Percentiles rank a stretch among this genome's conserved stretches.
Conservation (phyloP, 345 rosid genomes). For the Cardamine resedifolia region DNA sequence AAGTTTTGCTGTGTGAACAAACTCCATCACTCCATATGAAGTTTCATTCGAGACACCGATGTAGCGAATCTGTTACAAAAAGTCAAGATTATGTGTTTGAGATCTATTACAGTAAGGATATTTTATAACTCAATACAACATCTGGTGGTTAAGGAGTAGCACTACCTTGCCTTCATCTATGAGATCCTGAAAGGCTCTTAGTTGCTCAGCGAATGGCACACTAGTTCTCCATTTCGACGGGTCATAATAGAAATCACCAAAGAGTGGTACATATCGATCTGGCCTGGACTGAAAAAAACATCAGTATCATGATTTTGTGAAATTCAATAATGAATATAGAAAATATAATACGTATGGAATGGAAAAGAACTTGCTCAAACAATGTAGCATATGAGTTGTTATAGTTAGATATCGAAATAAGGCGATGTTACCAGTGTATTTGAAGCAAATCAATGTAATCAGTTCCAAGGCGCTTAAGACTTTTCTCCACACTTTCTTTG, state of each 20-base stretch:
- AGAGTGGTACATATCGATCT: conserved; percentile 88
- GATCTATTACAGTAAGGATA: not conserved
- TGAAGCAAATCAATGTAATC: conserved; percentile 93
- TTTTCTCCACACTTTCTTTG: conserved; percentile 91
- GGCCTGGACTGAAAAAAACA: conserved; percentile 63
- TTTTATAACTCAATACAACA: conserved; percentile 1
- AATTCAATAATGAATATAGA: not conserved
- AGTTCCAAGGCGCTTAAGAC: conserved; percentile 84
- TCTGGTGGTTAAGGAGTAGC: conserved; percentile 2
- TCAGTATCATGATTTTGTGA: conserved; percentile 31
- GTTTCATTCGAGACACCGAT: conserved; percentile 92
- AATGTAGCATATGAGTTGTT: conserved; percentile 9
- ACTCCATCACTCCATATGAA: conserved; percentile 94
- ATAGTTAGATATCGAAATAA: not conserved
- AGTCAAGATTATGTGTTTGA: not conserved
- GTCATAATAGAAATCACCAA: conserved; percentile 68
- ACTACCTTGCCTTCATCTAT: conserved; percentile 87
- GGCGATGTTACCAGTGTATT: conserved; percentile 73
- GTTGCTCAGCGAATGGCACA: conserved; percentile 77
- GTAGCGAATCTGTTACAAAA: conserved; percentile 61
- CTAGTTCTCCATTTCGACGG: conserved; percentile 79
- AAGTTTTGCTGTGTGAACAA: conserved; percentile 73
- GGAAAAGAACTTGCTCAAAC: not conserved
- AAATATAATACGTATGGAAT: not conserved
- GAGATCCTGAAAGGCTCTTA: conserved; percentile 73